A percentile compares a stretch with the other conserved stretches of the same genome.
Evolutionary conservation across 768 basidiomycete species (phyloP).

Genomic region (Paxillus rubicundulus): DNA sequence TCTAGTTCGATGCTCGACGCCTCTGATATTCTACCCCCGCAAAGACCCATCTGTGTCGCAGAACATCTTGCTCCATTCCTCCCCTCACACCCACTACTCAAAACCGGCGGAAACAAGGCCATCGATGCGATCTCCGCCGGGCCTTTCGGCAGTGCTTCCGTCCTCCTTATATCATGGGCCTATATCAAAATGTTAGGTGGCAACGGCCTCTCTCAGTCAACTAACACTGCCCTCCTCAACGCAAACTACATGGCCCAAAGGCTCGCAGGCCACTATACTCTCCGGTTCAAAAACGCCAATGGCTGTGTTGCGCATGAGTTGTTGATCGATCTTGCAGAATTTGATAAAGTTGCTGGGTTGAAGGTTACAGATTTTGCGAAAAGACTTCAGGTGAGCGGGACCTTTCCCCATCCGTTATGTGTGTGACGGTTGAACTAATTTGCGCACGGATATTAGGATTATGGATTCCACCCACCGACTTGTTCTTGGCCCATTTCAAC

Average conservation of each 20-base stretch:
- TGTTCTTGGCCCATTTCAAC: slow-evolving; percentile 98
- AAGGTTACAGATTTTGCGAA: slow-evolving; percentile 98
- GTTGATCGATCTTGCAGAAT: slow-evolving; percentile 92
- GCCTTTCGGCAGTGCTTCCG: slow-evolving; percentile 93
- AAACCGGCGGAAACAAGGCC: slow-evolving; percentile 61
- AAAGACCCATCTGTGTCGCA: slow-evolving; percentile 88
- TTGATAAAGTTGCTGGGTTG: slow-evolving; percentile 83
- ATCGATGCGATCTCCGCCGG: slow-evolving; percentile 90
- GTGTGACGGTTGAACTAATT: background rate
- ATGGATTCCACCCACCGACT: slow-evolving; percentile 95
- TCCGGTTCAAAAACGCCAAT: slow-evolving; percentile 88
- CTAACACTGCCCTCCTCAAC: slow-evolving; percentile 85
- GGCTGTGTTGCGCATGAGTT: slow-evolving; percentile 95
- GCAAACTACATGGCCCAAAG: slow-evolving; percentile 97
- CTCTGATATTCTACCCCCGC: background rate
- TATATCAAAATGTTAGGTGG: slow-evolving; percentile 99
- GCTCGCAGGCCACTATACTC: slow-evolving; percentile 77
- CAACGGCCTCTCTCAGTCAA: slow-evolving; percentile 78
- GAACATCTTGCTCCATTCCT: slow-evolving; percentile 94
- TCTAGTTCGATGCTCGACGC: background rate
- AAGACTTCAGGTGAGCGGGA: slow-evolving; percentile 72
- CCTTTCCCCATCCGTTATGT: background rate
- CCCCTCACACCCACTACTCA: slow-evolving; percentile 78
- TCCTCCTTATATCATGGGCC: slow-evolving; percentile 96
- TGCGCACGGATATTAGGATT: slow-evolving; percentile 51